Evolutionary conservation across 441 rosid genomes (phyloP).

Genomic region (Arabidopsis hybrid): DNA sequence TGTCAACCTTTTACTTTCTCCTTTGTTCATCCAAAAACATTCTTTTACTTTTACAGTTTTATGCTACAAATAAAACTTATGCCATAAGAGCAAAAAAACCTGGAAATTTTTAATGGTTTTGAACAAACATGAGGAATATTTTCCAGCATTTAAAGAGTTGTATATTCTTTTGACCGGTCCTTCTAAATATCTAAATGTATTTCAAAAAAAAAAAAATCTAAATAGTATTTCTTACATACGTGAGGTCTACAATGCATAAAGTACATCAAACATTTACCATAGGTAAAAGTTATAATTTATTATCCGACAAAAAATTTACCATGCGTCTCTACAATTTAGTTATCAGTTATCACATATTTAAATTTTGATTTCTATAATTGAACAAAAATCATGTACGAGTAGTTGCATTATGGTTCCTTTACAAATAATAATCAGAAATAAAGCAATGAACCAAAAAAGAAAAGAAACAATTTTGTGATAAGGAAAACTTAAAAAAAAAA

Average conservation of each 20-base stretch:
- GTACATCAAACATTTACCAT: neutral
- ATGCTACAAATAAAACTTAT: conserved; percentile 18
- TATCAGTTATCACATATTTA: neutral
- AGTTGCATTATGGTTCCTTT: neutral
- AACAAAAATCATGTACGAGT: neutral
- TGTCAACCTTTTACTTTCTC: conserved; percentile 42
- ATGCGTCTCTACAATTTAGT: too few relatives aligned
- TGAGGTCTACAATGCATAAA: neutral
- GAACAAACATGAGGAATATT: neutral
- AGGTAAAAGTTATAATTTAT: too few relatives aligned
- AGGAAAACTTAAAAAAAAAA: neutral
- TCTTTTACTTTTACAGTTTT: conserved; percentile 16
- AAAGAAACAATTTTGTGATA: conserved; percentile 15
- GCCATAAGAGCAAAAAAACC: neutral
- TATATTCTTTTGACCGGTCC: conserved; percentile 11
- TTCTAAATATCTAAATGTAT: too few relatives aligned
- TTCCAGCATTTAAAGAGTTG: neutral
- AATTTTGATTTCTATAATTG: too few relatives aligned
- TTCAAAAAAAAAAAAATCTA: too few relatives aligned
- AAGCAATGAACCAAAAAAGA: neutral
- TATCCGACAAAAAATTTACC: too few relatives aligned
- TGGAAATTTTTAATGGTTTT: neutral
- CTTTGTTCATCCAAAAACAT: conserved; percentile 6
- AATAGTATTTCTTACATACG: conserved; percentile 1
- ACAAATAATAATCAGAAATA: neutral